Base-by-base conservation (phyloP, 306 rosid genomes). In the Aeschynomene evenia region DNA sequence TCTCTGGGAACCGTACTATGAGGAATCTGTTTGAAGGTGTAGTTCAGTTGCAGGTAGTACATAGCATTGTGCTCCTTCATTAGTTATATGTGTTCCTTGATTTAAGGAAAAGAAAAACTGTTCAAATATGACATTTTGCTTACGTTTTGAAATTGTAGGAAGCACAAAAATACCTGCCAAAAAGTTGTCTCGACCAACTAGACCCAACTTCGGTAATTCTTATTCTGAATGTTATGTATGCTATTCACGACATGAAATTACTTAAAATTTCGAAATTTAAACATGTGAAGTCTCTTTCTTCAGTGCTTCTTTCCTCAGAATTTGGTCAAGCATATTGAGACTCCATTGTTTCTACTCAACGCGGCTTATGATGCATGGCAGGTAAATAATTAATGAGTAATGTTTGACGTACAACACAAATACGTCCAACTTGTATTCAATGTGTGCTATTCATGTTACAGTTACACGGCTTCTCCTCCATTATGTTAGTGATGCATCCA, bases 281-380 rank as follows among this genome's bases (percentile, higher is more conserved):
- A 52, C 66, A 18, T 60, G 26, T 1, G 49, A 9, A 10, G 15
- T 54, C 16, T 71, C 54, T 60, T 58, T 69, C 70, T 75, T 12
- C 87, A 92, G 98, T 92, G 98, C 84, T 89, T 92, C 80, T 92
- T 89, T 66, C 96, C 98, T 65, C 92, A 87, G 77, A 87, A 92
- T 76, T 21, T 85, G 82, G 73, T 92, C 5, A 55, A 87, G 43
- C 85, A 83, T 68, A 70, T 92, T 9, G 81, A 85, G 81, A 89
- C 98, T 10, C 96, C 98, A 28, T 54, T 89, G 86, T 92, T 89
- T 86, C 88, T 92, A 79, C 87, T 92, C 61, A 92, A 92, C 46
- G 86, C 95, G 18, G 96, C 98, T 58, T 92, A 92, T 75, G 98
- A 92, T 83, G 81, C 86, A n/a, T 92, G 96, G 98, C 96, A 92